Base-by-base conservation (phyloP, 176 grass and related monocot genomes). In the Cenchrus americanus region DNA sequence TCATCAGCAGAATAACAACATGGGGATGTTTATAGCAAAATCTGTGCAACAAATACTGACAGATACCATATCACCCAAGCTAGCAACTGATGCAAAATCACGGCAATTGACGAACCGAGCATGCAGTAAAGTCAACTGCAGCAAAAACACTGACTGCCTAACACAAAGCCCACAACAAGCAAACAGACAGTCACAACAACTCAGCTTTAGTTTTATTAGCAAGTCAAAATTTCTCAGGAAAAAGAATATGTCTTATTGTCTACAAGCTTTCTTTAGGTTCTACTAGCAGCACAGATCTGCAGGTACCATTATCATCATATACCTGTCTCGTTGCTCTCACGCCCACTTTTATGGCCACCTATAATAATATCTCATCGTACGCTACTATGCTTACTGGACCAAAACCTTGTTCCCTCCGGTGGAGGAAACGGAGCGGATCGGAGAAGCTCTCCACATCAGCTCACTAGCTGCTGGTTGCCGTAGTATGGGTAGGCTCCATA, bases 401-500 rank as follows among this genome's bases (percentile, higher is more conserved):
- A 87, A 87, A 90, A 90, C 74, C 84, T 86, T 68, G 84, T 75
- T 90, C 82, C 71, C 48, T 83, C 88, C 61, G 4, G 14, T 13
- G 67, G 49, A 79, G 84, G 80, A 78, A 86, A 83, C 73, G 23
- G 43, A 79, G 41, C 54, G 41, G 34, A 37, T 37, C 34, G 34
- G 22, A 69, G 14, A 32, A 24, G 3, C 10, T 86, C 64, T 74
- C 71, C 80, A 47, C 61, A 67, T 94, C 81, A 94, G 87, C 84
- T 94, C 73, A 94, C 92, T 54, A 89, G 92, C 69, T 94, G 87
- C 85, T 91, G 92, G 77, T 83, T 94, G 44, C 89, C 78, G 19
- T 94, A 85, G 86, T 85, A 85, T n/a, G 92, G 90, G 82, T 91
- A 94, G 71, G 92, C 81, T 43, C 92, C 92, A 11, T 94, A 94